Evolutionary conservation across 805 yeast genomes (phyloP), one percentile per base, ranked within the genome.

Genomic region (Wickerhamomyces canadensis): DNA sequence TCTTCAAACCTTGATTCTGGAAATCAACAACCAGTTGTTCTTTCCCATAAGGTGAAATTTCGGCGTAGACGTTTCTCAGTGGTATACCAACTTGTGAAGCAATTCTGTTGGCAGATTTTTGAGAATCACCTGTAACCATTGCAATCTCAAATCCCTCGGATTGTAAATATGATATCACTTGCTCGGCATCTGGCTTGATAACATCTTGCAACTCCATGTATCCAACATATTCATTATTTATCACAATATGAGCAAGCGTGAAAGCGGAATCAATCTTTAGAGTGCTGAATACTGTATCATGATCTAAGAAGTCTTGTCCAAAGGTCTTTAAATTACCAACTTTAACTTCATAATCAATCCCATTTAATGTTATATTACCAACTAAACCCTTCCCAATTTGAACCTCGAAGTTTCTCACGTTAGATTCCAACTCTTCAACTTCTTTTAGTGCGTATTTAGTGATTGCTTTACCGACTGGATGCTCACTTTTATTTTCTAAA

Each of bases 61-160:
- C 86, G 33, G 91, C 79, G 67, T 76, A 84, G 4, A 85, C 78
- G 51, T 82, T 77, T 3, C 68, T 63, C 11, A 60, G 51, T 0
- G 80, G 74, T 19, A 93, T 80, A 1, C 87, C 91, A 24, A 87
- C 72, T 35, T 73, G 70, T 9, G 54, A 48, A 0, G 93, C 96
- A 30, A 87, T 75, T 37, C 68, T 66, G 27, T 59, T 55, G 0
- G 96, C 93, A 3, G 84, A 76, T 18, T 62, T 62, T 6, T 55
- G 56, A 39, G 78, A 75, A 58, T 93, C 99, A 27, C 99, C 99
- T 2, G 96, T 87, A 3, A 93, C 84, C 76, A 93, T 78, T 7
- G 87, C 95, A 10, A 88, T 80, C 9, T 70, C 65, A 47, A 76
- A 74, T 0, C 82, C 80, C 31, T 65, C 61, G 1, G 54, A 47